Conservation (phyloP, 345 rosid species). For the Hypericum perforatum region DNA sequence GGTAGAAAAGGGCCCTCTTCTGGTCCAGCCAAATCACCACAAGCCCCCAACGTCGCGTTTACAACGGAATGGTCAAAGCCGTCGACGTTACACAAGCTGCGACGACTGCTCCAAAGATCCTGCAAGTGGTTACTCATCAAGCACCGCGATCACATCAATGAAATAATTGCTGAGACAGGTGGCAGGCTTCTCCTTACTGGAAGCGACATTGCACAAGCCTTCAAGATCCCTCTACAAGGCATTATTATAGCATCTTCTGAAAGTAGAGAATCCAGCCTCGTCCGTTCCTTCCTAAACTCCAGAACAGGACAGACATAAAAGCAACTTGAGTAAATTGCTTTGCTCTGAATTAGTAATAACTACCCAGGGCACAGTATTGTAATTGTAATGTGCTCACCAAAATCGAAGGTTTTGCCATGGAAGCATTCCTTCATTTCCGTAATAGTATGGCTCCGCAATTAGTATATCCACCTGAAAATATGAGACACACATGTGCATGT, state of each 20-base stretch:
- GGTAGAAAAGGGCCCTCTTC: constrained; percentile 69
- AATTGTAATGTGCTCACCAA: constrained; percentile 40
- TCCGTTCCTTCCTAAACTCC: constrained; percentile 63
- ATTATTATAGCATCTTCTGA: constrained; percentile 49
- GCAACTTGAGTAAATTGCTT: neutral
- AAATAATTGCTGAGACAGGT: neutral
- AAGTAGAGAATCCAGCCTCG: constrained; percentile 52
- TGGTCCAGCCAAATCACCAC: constrained; percentile 50
- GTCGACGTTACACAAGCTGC: constrained; percentile 59
- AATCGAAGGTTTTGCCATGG: constrained; percentile 94
- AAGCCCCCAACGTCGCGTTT: constrained; percentile 70
- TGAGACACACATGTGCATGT: neutral
- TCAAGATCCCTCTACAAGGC: constrained; percentile 75
- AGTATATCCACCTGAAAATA: constrained; percentile 60
- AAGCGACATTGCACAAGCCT: constrained; percentile 74
- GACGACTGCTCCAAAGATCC: constrained; percentile 82
- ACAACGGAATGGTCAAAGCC: constrained; percentile 81
- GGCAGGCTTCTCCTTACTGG: constrained; percentile 42
- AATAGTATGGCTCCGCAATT: constrained; percentile 80
- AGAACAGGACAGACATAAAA: constrained; percentile 1
- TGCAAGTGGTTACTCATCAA: constrained; percentile 15
- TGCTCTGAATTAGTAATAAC: neutral
- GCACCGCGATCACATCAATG: neutral
- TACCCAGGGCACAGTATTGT: neutral
- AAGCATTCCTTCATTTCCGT: constrained; percentile 64